A percentile compares a stretch with the other conserved stretches of the same genome.
These are phyloP conservation scores for Dictyostelium intermedium DNA, from an alignment of 78 protist species.

Conservation along the genomic window DNA sequence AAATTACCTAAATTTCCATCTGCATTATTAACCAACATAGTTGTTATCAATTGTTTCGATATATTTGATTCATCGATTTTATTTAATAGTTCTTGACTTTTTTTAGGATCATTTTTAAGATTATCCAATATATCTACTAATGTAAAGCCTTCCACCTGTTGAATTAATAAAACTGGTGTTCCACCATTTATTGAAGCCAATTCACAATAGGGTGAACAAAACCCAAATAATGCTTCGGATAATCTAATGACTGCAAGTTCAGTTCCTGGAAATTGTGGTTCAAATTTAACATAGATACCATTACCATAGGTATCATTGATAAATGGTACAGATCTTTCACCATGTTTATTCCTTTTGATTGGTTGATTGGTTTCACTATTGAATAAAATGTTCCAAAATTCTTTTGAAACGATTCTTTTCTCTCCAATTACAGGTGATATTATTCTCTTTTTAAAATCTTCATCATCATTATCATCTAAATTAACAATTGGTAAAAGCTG, in stretches of 20 bases:
- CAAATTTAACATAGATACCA: background rate
- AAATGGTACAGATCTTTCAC: background rate
- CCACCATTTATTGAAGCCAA: background rate
- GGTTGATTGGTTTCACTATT: background rate
- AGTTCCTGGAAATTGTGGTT: background rate
- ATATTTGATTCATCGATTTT: background rate
- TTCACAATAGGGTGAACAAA: background rate
- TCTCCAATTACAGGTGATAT: background rate
- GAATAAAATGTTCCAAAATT: background rate
- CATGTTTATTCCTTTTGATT: background rate
- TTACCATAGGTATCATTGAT: background rate
- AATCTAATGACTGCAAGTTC: background rate
- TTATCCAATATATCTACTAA: background rate
- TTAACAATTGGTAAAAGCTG: background rate
- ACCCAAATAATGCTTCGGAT: background rate
- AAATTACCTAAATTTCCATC: slow-evolving; percentile 10
- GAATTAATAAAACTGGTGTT: background rate
- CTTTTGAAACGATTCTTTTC: background rate
- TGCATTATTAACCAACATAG: background rate
- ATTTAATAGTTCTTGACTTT: background rate
- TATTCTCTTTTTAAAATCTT: background rate
- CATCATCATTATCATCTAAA: background rate
- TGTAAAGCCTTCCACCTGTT: background rate
- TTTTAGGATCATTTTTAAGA: background rate
- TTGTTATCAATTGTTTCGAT: background rate